Evolutionary conservation across 805 yeast species (phyloP).

Genomic region (Sugiyamaella americana): DNA sequence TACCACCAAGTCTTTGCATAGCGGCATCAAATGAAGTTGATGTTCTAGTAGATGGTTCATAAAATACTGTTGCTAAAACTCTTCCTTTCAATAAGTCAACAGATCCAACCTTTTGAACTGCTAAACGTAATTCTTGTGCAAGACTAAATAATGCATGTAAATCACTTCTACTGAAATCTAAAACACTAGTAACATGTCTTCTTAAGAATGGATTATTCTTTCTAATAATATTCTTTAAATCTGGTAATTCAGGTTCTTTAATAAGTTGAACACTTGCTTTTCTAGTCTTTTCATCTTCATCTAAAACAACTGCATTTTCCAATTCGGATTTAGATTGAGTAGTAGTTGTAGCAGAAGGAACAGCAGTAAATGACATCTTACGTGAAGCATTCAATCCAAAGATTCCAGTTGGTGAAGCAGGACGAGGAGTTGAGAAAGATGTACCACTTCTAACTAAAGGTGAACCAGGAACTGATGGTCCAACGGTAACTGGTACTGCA

Average conservation of each 20-base stretch:
- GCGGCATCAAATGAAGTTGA: constrained; percentile 97
- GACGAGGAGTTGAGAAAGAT: constrained; percentile 6
- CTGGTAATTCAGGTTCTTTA: constrained; percentile 38
- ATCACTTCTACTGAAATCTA: constrained; percentile 80
- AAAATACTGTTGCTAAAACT: constrained; percentile 88
- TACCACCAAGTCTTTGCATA: constrained; percentile 99
- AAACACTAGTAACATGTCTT: constrained; percentile 80
- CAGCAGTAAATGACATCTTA: constrained; percentile 24
- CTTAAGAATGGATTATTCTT: constrained; percentile 82
- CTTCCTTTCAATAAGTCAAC: constrained; percentile 86
- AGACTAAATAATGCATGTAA: constrained; percentile 90
- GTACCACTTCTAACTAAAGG: no score
- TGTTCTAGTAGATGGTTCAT: constrained; percentile 98
- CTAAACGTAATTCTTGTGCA: constrained; percentile 96
- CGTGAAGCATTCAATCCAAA: constrained; percentile 4
- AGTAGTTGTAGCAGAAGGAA: constrained; percentile 26
- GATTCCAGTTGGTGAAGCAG: constrained; percentile 1
- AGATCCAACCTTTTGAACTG: constrained; percentile 94
- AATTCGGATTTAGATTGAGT: neutral
- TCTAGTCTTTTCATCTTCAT: constrained; percentile 25
- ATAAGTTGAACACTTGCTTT: constrained; percentile 14
- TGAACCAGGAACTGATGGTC: constrained; percentile 5
- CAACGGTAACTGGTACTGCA: constrained; percentile 30
- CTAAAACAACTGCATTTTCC: constrained; percentile 10
- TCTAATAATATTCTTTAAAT: constrained; percentile 70